Percentiles rank a stretch among this genome's conserved stretches.
Conservation (phyloP, 2,329 filamentous ascomycete genomes). For the Penicillium sp. region DNA sequence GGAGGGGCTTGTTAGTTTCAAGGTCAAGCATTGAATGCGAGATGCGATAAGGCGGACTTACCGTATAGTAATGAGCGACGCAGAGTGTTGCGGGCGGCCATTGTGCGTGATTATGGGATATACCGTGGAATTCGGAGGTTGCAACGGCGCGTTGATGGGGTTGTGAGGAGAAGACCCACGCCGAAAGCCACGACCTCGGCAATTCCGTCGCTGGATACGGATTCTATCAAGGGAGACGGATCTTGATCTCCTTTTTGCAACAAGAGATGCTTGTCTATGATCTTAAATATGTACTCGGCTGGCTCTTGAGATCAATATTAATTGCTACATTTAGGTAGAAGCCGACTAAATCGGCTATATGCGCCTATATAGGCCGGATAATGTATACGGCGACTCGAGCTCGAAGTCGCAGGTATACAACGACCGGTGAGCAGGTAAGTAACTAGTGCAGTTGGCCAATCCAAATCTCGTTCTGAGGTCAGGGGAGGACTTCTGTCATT, state of each 20-base stretch:
- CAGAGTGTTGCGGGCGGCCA: constrained; percentile 54
- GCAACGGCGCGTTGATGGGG: background rate
- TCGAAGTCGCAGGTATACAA: too few species aligned
- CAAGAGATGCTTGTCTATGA: background rate
- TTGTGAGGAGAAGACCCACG: background rate
- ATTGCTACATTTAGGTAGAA: background rate
- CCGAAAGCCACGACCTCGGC: background rate
- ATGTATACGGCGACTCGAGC: too few species aligned
- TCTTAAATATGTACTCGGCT: too few species aligned
- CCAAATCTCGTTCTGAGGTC: too few species aligned
- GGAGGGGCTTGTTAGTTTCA: constrained; percentile 1
- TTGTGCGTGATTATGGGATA: constrained; percentile 13
- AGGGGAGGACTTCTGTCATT: too few species aligned
- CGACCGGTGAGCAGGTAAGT: too few species aligned
- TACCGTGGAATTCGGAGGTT: background rate
- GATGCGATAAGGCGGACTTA: too few species aligned
- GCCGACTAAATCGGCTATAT: background rate
- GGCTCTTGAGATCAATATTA: background rate
- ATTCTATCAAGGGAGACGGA: background rate
- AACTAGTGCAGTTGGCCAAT: too few species aligned
- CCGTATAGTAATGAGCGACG: constrained; percentile 82
- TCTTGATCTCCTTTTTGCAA: background rate
- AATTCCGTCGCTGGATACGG: constrained; percentile 1
- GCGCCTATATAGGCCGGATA: background rate
- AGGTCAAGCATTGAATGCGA: constrained; percentile 16